Evolutionary conservation across 2,329 filamentous ascomycete genomes (phyloP).

Genomic region (Phaeosphaeria sp.): DNA sequence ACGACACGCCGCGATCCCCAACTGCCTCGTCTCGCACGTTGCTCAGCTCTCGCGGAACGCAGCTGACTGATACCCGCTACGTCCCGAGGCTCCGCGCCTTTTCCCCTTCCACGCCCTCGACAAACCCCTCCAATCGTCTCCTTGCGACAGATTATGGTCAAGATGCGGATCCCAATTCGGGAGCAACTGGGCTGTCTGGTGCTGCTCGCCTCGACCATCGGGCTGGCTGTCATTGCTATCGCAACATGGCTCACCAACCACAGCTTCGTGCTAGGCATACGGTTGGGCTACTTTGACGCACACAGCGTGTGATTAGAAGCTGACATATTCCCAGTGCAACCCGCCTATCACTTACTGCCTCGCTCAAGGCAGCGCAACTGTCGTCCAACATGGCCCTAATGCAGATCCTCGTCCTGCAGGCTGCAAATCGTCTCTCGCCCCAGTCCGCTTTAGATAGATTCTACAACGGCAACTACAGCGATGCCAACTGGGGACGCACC

Average conservation of each 20-base stretch:
- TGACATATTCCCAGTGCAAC: slow-evolving; percentile 52
- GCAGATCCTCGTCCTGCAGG: slow-evolving; percentile 74
- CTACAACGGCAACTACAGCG: slow-evolving; percentile 60
- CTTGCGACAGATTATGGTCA: slow-evolving; percentile 39
- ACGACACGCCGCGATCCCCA: slow-evolving; percentile 14
- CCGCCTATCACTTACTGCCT: slow-evolving; percentile 78
- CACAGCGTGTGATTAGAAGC: not conserved
- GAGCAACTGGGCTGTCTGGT: slow-evolving; percentile 86
- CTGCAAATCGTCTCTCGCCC: slow-evolving; percentile 68
- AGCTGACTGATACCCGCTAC: slow-evolving; percentile 21
- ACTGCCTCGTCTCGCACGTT: slow-evolving; percentile 18
- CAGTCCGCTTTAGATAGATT: slow-evolving; percentile 60
- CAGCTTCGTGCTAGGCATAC: slow-evolving; percentile 64
- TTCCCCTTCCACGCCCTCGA: slow-evolving; percentile 6
- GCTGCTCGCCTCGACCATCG: slow-evolving; percentile 73
- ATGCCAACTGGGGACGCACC: slow-evolving; percentile 67
- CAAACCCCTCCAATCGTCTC: not conserved
- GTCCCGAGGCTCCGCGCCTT: slow-evolving; percentile 9
- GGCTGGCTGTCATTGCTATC: slow-evolving; percentile 78
- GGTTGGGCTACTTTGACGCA: slow-evolving; percentile 38
- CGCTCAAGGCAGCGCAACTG: slow-evolving; percentile 83
- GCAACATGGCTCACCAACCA: slow-evolving; percentile 72
- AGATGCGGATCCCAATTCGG: slow-evolving; percentile 85
- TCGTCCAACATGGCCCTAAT: slow-evolving; percentile 80
- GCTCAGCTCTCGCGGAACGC: slow-evolving; percentile 13